These are phyloP conservation scores for Endotrypanum monterogeii DNA, from an alignment of 208 protist species.

Conservation along the genomic window DNA sequence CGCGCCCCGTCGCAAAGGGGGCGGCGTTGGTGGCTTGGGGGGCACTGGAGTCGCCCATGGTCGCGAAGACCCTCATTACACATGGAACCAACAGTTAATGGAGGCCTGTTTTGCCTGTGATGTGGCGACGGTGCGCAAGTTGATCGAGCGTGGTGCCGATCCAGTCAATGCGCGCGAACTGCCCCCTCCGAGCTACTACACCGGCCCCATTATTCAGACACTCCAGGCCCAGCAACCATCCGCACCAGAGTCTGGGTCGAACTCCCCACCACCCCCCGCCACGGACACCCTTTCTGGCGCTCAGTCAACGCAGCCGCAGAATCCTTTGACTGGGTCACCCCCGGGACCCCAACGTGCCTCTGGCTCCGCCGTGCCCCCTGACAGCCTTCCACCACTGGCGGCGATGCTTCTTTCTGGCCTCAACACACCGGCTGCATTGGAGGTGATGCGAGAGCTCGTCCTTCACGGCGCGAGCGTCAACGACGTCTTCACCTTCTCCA, in stretches of 20 bases:
- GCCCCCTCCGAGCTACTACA: constrained; percentile 40
- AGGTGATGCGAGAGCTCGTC: constrained; percentile 54
- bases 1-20: neutral
- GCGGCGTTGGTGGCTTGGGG: neutral
- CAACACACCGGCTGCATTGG: constrained; percentile 34
- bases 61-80: constrained; percentile 80
- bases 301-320: neutral
- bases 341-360: neutral
- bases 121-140: constrained; percentile 27
- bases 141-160: constrained; percentile 67
- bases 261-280: neutral
- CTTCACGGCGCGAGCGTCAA: constrained; percentile 58
- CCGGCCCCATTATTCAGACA: constrained; percentile 11
- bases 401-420: constrained; percentile 52
- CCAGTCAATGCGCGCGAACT: constrained; percentile 54
- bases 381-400: constrained; percentile 25
- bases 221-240: neutral
- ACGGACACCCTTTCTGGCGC: neutral
- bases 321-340: neutral
- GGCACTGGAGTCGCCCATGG: neutral
- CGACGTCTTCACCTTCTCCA: constrained; percentile 38
- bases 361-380: neutral
- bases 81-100: constrained; percentile 84
- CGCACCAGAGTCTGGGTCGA: neutral
- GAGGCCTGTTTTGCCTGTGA: constrained; percentile 58